Percentiles rank a stretch among this genome's conserved stretches.
phyloP scores from a whole-genome alignment of 2,329 filamentous ascomycete genomes.

The Hysterium pulicare region DNA sequence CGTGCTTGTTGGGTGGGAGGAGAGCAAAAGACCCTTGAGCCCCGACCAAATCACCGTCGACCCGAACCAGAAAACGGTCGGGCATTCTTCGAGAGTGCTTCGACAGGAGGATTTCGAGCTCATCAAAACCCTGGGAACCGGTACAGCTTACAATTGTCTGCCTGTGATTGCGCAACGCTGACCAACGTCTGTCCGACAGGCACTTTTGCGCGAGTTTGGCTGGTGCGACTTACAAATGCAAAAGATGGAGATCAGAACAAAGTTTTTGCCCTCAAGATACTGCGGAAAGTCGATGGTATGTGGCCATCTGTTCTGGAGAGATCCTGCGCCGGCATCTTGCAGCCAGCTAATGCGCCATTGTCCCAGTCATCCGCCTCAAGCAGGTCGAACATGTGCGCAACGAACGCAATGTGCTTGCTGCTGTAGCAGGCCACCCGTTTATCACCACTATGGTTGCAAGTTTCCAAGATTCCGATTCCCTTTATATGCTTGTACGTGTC shows the following conservation, averaged over 20 bases:
- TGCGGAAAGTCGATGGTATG: conserved; percentile 58
- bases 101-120: conserved; percentile 64
- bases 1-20: conserved; percentile 46
- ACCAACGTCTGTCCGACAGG: conserved; percentile 45
- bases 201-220: conserved; percentile 79
- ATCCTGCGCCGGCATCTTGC: conserved; percentile 7
- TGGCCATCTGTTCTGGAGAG: conserved; percentile 7
- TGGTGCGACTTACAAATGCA: conserved; percentile 62
- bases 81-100: conserved; percentile 46
- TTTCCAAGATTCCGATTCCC: conserved; percentile 73
- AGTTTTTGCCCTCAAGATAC: conserved; percentile 79
- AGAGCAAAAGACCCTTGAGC: conserved; percentile 41
- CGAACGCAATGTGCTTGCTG: conserved; percentile 73
- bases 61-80: conserved; percentile 44
- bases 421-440: conserved; percentile 77
- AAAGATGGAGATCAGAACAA: conserved; percentile 54
- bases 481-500: conserved; percentile 70
- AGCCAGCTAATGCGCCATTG: conserved; percentile 16
- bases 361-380: conserved; percentile 71
- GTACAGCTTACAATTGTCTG: conserved; percentile 41
- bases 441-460: conserved; percentile 76
- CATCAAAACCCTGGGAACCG: conserved; percentile 73
- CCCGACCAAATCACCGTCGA: conserved; percentile 42
- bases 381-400: conserved; percentile 84
- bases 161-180: too few species aligned